Conservation (phyloP, 192 early-diverging fungal genomes). For the Chytriomyces hyalinus region DNA sequence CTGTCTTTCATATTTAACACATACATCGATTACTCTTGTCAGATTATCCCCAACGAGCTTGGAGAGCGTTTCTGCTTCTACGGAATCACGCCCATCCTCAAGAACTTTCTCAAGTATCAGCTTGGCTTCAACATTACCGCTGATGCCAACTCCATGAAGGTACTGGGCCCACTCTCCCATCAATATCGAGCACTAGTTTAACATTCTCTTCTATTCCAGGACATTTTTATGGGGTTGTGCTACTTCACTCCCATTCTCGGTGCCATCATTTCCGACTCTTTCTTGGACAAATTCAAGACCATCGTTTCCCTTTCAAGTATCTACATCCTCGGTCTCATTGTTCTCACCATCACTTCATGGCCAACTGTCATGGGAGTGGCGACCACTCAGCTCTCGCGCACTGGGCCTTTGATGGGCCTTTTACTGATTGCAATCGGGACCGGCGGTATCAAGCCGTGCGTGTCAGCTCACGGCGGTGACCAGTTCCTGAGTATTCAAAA, state of each 20-base stretch:
- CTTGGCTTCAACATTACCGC: constrained; percentile 40
- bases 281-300: constrained; percentile 69
- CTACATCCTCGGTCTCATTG: constrained; percentile 57
- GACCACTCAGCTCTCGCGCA: constrained; percentile 16
- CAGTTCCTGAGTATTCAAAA: constrained; percentile 57
- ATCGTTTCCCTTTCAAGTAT: constrained; percentile 51
- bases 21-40: background rate
- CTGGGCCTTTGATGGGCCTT: constrained; percentile 39
- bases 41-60: constrained; percentile 61
- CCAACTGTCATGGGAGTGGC: constrained; percentile 49
- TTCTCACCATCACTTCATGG: constrained; percentile 58
- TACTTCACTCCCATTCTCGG: constrained; percentile 68
- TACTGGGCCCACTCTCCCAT: background rate
- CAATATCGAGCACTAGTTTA: background rate
- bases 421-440: constrained; percentile 64
- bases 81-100: constrained; percentile 62
- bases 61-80: constrained; percentile 67
- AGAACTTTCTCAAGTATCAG: constrained; percentile 46
- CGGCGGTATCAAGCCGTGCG: constrained; percentile 72
- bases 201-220: background rate
- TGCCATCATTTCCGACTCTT: constrained; percentile 68
- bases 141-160: constrained; percentile 34
- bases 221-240: constrained; percentile 11
- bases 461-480: constrained; percentile 62
- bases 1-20: background rate